phyloP scores from a whole-genome alignment of 1,284 basidiomycete genomes.

The Tremellales sp. region DNA sequence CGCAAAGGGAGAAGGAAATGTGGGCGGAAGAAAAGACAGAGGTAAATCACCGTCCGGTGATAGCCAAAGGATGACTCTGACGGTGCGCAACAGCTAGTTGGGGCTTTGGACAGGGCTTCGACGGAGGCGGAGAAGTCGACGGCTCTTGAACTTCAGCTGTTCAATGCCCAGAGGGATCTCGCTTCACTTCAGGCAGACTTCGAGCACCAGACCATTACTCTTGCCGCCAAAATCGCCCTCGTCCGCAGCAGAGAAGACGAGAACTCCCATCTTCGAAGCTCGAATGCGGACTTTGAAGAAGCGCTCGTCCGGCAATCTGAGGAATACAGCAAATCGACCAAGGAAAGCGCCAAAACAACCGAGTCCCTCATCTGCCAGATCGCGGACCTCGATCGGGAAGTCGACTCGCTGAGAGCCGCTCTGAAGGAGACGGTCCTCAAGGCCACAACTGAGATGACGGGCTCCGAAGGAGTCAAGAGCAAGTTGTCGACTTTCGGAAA shows the following conservation, averaged over 20 bases:
- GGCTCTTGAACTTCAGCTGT: too few relatives aligned
- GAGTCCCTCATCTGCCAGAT: conserved; percentile 9
- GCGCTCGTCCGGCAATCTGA: neutral
- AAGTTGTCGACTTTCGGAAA: conserved; percentile 20
- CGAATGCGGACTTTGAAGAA: conserved; percentile 18
- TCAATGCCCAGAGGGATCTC: too few relatives aligned
- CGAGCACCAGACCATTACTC: conserved; percentile 9
- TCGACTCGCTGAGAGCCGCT: conserved; percentile 10
- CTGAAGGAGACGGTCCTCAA: conserved; percentile 16
- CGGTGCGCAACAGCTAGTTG: too few relatives aligned
- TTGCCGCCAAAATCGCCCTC: conserved; percentile 1
- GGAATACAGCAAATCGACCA: conserved; percentile 16
- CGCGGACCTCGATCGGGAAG: conserved; percentile 13
- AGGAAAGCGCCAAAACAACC: conserved; percentile 9
- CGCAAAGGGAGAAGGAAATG: conserved; percentile 15
- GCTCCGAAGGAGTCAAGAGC: conserved; percentile 15
- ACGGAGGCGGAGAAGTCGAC: too few relatives aligned
- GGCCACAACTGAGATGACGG: conserved; percentile 18
- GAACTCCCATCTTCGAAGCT: conserved; percentile 8
- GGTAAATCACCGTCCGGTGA: conserved; percentile 7
- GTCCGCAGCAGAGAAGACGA: conserved; percentile 14
- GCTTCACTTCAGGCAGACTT: conserved; percentile 4
- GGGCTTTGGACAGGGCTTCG: too few relatives aligned
- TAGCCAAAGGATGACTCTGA: too few relatives aligned
- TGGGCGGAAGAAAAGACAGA: conserved; percentile 18